phyloP scores from a whole-genome alignment of 768 basidiomycete species.

The Amanita phalloides region DNA sequence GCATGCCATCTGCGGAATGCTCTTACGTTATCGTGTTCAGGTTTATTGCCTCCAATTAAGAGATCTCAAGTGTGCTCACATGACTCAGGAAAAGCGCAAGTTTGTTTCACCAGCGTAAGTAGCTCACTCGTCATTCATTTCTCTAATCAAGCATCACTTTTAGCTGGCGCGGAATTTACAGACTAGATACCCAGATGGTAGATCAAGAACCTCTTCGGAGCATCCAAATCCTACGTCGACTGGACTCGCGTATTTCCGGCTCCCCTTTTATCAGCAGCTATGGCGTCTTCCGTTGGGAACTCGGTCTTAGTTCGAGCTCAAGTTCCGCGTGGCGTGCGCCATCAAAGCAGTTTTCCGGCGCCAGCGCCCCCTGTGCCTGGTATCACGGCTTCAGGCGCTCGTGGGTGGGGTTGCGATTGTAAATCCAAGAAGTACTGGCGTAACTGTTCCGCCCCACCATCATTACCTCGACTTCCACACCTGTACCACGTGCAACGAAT shows the following conservation, averaged over 20 bases:
- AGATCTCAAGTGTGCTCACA: constrained; percentile 66
- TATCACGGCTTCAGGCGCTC: constrained; percentile 2
- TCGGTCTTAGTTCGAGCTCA: constrained; percentile 31
- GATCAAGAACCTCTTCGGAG: constrained; percentile 87
- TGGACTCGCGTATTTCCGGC: constrained; percentile 75
- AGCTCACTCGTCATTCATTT: not conserved
- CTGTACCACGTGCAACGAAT: not conserved
- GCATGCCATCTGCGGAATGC: constrained; percentile 8
- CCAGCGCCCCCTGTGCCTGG: not conserved
- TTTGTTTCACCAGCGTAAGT: constrained; percentile 73
- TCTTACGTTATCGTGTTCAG: constrained; percentile 21
- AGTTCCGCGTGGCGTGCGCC: not conserved
- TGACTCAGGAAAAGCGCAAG: constrained; percentile 69
- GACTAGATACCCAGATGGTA: constrained; percentile 77
- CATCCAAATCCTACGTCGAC: constrained; percentile 69
- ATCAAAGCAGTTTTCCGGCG: not conserved
- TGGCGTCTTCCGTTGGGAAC: constrained; percentile 41
- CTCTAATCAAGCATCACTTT: not conserved
- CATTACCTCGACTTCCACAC: not conserved
- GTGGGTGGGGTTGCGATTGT: constrained; percentile 6
- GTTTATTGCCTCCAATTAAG: constrained; percentile 60
- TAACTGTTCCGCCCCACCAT: not conserved
- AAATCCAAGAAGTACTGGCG: not conserved
- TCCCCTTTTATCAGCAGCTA: constrained; percentile 51
- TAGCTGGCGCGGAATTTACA: constrained; percentile 71